Percentiles rank a stretch among this genome's conserved stretches.
Evolutionary conservation across 495 filamentous ascomycete species (phyloP).

Genomic region (Aspergillus coremiiformis): DNA sequence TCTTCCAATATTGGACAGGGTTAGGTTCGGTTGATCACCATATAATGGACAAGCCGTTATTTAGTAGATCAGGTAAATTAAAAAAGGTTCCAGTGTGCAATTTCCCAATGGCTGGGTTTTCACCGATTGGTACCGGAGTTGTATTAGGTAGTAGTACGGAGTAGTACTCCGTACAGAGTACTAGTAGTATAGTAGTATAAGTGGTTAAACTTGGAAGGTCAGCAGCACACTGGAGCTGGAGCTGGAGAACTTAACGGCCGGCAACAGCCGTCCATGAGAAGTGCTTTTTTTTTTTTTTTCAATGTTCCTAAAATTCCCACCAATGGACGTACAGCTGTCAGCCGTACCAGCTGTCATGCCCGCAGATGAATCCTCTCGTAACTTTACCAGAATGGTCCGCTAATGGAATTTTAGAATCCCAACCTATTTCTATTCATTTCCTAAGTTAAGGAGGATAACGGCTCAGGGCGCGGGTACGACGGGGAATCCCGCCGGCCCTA

Average conservation of each 20-base stretch:
- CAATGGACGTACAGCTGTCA: too few relatives aligned
- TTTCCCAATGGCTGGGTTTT: too few relatives aligned
- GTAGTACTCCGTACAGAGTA: too few relatives aligned
- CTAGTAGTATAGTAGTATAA: too few relatives aligned
- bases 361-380: background rate
- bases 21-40: background rate
- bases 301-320: too few relatives aligned
- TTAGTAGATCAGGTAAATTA: too few relatives aligned
- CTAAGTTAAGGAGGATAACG: background rate
- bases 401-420: background rate
- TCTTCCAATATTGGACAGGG: background rate
- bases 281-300: background rate
- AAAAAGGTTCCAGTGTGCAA: too few relatives aligned
- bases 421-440: background rate
- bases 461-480: background rate
- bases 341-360: too few relatives aligned
- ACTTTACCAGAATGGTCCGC: background rate
- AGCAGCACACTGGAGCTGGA: too few relatives aligned
- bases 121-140: too few relatives aligned
- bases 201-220: too few relatives aligned
- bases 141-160: too few relatives aligned
- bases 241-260: conserved; percentile 8
- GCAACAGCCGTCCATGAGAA: conserved; percentile 16
- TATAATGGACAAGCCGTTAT: conserved; percentile 4
- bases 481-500: conserved; percentile 8